Evolutionary conservation across 768 basidiomycete genomes (phyloP), one percentile per base, ranked within the genome.

Genomic region (Roridomyces roridus): DNA sequence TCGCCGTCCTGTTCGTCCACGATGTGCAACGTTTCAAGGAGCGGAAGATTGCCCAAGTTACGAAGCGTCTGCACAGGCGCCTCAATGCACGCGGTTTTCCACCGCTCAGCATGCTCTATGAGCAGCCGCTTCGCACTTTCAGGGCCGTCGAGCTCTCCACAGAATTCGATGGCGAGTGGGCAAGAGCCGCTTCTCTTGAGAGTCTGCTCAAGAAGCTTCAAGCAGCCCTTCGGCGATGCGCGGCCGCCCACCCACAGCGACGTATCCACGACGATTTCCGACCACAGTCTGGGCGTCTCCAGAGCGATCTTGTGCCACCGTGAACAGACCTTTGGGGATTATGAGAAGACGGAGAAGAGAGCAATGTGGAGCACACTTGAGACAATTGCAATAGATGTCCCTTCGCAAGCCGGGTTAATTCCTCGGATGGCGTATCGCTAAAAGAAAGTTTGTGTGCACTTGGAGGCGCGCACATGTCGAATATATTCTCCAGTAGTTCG

Each of bases 261-360:
- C 14, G 39, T 37, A 40, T 50, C 40, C 11, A 36, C 23, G 10
- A 37, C 25, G 11, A 56, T 49, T 20, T 26, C 25, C 2, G 46
- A 36, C 55, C 55, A 56, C 17, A 56, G 20, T 18, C 17, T 31
- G 6, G 55, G 55, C 8, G 55, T 56, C 4, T 23, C 55, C 29
- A 49, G 41, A 3, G 21, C 46, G 8, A 56, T 24, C 9, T 15
- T 7, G 21, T 44, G 41, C 55, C 55, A 56, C 8, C 23, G 31
- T 4, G 41, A 42, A 41, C 55, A 56, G n/a, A 56, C 55, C 55
- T 56, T 24, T 25, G 14, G 24, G 10, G 6, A 40, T n/a, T n/a
- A 18, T 40, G 0, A 50, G 37, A 5, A 11, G 6, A 14, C 26
- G 9, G 29, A 4, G n/a, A n/a, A n/a, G n/a, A n/a, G n/a, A 28